Evolutionary conservation across 176 grass and related monocot genomes (phyloP).

Genomic region (Oryza rufipogon): DNA sequence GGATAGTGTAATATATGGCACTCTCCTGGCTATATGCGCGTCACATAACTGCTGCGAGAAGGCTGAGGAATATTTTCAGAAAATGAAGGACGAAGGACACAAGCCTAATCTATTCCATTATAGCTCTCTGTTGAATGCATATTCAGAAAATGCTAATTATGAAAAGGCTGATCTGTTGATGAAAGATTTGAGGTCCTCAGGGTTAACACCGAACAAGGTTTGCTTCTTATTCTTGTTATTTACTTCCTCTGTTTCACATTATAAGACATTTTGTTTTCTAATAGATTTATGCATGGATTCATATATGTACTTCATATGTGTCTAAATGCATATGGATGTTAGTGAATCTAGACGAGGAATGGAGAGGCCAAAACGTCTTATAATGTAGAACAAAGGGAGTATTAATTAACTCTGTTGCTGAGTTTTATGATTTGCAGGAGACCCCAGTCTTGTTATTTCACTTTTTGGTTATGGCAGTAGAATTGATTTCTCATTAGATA

Average conservation of each 20-base stretch:
- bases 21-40: constrained; percentile 83
- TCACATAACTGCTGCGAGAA: constrained; percentile 76
- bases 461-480: neutral
- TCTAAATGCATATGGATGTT: too few species aligned
- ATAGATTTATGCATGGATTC: too few species aligned
- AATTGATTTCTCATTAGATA: constrained; percentile 29
- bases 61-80: constrained; percentile 82
- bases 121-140: constrained; percentile 87
- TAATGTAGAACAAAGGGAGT: too few species aligned
- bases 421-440: constrained; percentile 30
- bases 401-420: constrained; percentile 9
- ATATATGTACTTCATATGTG: too few species aligned
- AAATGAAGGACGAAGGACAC: constrained; percentile 91
- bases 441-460: neutral
- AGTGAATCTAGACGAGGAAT: too few species aligned
- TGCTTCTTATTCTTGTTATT: constrained; percentile 39
- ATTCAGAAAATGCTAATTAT: constrained; percentile 75
- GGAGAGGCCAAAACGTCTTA: too few species aligned
- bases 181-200: constrained; percentile 73
- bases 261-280: too few species aligned
- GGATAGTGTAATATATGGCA: constrained; percentile 92
- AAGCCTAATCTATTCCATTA: constrained; percentile 93
- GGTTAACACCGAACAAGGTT: constrained; percentile 90
- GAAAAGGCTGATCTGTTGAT: constrained; percentile 79
- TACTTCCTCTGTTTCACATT: neutral